These are phyloP conservation scores for Paspalum vaginatum DNA, from an alignment of 176 grass and related monocot species.

Conservation along the genomic window DNA sequence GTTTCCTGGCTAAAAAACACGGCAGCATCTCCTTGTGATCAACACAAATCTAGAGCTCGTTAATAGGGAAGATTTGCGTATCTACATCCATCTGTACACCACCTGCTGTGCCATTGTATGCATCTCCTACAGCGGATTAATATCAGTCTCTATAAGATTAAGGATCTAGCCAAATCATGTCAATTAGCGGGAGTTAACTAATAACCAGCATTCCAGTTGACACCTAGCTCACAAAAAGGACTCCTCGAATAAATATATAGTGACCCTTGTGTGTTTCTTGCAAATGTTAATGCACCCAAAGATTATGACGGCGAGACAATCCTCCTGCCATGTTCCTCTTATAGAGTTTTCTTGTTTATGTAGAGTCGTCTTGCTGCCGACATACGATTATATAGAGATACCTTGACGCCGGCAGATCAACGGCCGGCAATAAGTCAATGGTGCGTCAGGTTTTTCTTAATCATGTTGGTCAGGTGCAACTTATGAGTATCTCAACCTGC, in stretches of 20 bases:
- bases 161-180: neutral
- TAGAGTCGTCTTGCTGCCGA: neutral
- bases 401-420: neutral
- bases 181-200: neutral
- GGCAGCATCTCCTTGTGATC: neutral
- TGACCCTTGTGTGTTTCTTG: neutral
- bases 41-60: neutral
- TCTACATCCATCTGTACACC: neutral
- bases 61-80: neutral
- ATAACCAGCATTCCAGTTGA: neutral
- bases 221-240: too few relatives aligned
- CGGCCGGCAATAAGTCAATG: constrained; percentile 1
- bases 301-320: constrained; percentile 33
- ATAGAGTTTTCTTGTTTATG: too few relatives aligned
- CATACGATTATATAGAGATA: constrained; percentile 11
- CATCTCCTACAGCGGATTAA: neutral
- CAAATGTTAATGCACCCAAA: constrained; percentile 16
- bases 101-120: neutral
- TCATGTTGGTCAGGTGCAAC: too few relatives aligned
- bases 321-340: constrained; percentile 8
- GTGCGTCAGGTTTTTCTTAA: too few relatives aligned
- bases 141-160: neutral
- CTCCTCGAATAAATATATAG: too few relatives aligned
- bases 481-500: neutral
- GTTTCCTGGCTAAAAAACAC: neutral